Conservation (phyloP, 2,329 filamentous ascomycete species). For the Diatrype stigma region DNA sequence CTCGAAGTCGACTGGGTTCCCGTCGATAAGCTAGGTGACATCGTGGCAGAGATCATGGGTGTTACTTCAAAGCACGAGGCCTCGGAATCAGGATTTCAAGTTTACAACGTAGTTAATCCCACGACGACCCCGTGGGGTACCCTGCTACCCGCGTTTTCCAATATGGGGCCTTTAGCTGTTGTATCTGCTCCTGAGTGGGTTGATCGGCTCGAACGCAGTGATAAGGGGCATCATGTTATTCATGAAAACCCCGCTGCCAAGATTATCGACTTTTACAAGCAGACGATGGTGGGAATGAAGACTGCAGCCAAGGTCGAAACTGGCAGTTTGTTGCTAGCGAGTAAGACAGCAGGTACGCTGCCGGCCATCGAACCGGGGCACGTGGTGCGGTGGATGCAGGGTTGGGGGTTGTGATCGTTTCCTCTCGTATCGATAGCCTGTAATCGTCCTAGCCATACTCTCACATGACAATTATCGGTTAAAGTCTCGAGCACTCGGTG, state of each 20-base stretch:
- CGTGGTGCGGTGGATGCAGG: background rate
- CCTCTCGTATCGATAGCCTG: too few relatives aligned
- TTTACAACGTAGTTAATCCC: background rate
- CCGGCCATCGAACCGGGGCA: background rate
- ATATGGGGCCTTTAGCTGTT: background rate
- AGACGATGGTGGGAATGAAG: background rate
- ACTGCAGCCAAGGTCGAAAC: background rate
- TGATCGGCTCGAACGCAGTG: background rate
- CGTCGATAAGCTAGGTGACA: slow-evolving; percentile 41
- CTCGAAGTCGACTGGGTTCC: slow-evolving; percentile 52
- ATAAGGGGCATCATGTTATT: background rate
- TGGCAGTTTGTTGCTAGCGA: background rate
- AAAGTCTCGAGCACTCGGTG: too few relatives aligned
- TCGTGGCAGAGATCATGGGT: slow-evolving; percentile 40
- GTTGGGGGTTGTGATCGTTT: background rate
- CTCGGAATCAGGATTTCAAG: background rate
- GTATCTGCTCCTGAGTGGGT: background rate
- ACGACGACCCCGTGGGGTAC: background rate
- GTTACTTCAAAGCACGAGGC: background rate
- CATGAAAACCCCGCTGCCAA: background rate
- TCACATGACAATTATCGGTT: too few relatives aligned
- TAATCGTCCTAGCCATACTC: too few relatives aligned
- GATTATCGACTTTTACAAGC: background rate
- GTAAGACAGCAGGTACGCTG: background rate
- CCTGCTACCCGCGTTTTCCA: background rate